Percentiles rank a stretch among this genome's conserved stretches.
Conservation (phyloP, 2,329 filamentous ascomycete species). For the Fusarium agapanthi region DNA sequence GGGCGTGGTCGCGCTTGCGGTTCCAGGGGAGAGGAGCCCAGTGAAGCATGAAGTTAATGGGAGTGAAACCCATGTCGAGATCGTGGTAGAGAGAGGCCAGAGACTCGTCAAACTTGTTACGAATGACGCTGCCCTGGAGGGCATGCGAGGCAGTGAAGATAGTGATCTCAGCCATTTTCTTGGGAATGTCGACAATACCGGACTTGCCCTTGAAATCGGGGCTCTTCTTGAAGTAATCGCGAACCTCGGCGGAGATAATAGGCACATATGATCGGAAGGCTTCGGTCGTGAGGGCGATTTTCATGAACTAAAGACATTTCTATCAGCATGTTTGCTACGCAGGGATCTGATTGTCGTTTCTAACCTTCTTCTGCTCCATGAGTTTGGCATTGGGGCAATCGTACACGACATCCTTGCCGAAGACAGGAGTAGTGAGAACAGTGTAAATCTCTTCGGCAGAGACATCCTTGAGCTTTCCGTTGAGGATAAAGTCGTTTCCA, state of each 20-base stretch:
- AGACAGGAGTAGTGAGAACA: conserved; percentile 75
- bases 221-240: conserved; percentile 75
- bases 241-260: conserved; percentile 79
- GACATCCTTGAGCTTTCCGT: conserved; percentile 89
- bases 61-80: conserved; percentile 88
- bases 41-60: conserved; percentile 89
- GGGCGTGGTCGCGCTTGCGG: conserved; percentile 79
- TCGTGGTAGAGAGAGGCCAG: conserved; percentile 88
- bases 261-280: conserved; percentile 79
- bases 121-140: conserved; percentile 85
- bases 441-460: conserved; percentile 92
- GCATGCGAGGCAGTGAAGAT: conserved; percentile 90
- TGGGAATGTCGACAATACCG: conserved; percentile 76
- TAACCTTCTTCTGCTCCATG: conserved; percentile 95
- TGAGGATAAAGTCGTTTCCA: conserved; percentile 91
- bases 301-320: conserved; percentile 71
- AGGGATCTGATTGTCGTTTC: conserved; percentile 13
- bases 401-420: conserved; percentile 88
- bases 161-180: conserved; percentile 84
- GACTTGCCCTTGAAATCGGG: conserved; percentile 72
- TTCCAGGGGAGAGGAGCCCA: conserved; percentile 93
- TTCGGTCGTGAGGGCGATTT: conserved; percentile 78
- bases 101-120: conserved; percentile 79
- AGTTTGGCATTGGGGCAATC: conserved; percentile 91
- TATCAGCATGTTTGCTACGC: conserved; percentile 22